These are phyloP conservation scores for Maudiozyma barnettii DNA, from an alignment of 805 yeast genomes.

Conservation along the genomic window DNA sequence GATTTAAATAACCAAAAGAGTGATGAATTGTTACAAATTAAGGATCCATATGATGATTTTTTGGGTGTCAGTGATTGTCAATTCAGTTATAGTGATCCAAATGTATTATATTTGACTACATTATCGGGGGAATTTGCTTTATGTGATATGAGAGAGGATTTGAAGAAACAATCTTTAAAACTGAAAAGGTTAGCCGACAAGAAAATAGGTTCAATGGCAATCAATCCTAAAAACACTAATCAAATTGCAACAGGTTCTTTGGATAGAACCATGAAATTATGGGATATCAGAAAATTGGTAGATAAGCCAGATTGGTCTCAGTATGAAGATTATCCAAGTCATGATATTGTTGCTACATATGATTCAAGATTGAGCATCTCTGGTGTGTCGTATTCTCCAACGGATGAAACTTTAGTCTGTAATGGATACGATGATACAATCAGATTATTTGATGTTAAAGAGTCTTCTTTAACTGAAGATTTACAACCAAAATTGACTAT, in stretches of 20 bases:
- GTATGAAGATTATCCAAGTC: constrained; percentile 34
- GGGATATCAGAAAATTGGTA: constrained; percentile 66
- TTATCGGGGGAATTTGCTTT: constrained; percentile 68
- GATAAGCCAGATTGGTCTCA: constrained; percentile 48
- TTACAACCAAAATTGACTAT: constrained; percentile 55
- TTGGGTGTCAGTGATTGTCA: constrained; percentile 71
- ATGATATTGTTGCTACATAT: constrained; percentile 44
- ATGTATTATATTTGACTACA: constrained; percentile 64
- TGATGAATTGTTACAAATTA: constrained; percentile 49
- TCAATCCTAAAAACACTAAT: constrained; percentile 57
- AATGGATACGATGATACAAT: constrained; percentile 90
- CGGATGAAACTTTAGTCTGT: constrained; percentile 61
- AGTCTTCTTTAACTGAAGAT: constrained; percentile 21
- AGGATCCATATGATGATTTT: constrained; percentile 44
- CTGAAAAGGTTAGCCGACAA: constrained; percentile 70
- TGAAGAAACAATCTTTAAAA: constrained; percentile 9
- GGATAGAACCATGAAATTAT: constrained; percentile 72
- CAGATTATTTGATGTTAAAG: constrained; percentile 53
- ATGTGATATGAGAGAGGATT: constrained; percentile 55
- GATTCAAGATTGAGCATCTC: constrained; percentile 73
- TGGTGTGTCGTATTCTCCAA: constrained; percentile 68
- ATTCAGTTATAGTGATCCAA: constrained; percentile 39
- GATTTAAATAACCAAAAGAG: constrained; percentile 57
- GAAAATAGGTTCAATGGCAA: constrained; percentile 81
- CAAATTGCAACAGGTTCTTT: constrained; percentile 82